A percentile compares a stretch with the other conserved stretches of the same genome.
Conservation (phyloP, 345 rosid genomes). For the Eucalyptus guilfoylei region DNA sequence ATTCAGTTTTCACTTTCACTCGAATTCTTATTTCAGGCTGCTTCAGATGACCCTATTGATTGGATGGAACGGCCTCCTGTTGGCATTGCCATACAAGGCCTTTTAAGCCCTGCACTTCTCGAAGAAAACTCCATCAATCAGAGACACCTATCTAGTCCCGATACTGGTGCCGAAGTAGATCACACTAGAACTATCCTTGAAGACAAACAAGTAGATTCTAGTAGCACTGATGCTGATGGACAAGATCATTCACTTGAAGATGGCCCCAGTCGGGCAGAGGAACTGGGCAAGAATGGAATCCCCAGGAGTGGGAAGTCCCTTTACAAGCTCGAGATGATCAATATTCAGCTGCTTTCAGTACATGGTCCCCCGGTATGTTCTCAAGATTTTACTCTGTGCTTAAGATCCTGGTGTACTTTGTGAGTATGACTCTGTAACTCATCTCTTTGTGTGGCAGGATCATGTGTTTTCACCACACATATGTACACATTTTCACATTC, state of each 20-base stretch:
- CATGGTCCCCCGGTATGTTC: conserved; percentile 64
- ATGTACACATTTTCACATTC: neutral
- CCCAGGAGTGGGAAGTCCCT: conserved; percentile 32
- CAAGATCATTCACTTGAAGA: conserved; percentile 13
- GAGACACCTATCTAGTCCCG: conserved; percentile 34
- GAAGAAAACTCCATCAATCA: conserved; percentile 67
- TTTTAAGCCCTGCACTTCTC: conserved; percentile 59
- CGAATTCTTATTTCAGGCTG: conserved; percentile 34
- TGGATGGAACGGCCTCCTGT: conserved; percentile 92
- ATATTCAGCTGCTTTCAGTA: conserved; percentile 69
- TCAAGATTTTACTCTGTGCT: neutral
- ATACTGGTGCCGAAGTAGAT: conserved; percentile 10
- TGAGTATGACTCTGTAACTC: neutral
- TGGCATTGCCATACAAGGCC: conserved; percentile 79
- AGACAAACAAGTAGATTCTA: conserved; percentile 23
- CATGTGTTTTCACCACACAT: neutral
- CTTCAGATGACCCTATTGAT: conserved; percentile 67
- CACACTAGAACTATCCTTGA: conserved; percentile 15
- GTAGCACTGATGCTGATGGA: conserved; percentile 25
- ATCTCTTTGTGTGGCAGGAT: neutral
- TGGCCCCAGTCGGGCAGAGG: conserved; percentile 15
- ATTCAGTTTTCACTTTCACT: neutral
- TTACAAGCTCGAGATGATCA: conserved; percentile 80
- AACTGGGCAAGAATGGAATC: conserved; percentile 21
- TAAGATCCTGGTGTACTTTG: neutral